phyloP scores from a whole-genome alignment of 2,329 filamentous ascomycete species.

The Thelonectria discophora region DNA sequence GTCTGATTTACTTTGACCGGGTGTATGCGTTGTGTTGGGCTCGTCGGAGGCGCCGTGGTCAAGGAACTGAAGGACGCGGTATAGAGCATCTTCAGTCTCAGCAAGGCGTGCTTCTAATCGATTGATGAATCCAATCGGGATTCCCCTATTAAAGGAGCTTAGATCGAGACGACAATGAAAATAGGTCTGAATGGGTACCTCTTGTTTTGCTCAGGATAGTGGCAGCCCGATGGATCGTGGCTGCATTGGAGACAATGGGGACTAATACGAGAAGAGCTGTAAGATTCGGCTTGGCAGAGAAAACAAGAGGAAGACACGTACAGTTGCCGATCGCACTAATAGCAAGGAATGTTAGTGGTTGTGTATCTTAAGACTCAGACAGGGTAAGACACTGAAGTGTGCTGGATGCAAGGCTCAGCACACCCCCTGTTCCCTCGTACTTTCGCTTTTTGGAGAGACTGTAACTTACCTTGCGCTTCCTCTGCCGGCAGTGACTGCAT shows the following conservation, averaged over 20 bases:
- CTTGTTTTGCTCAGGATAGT: slow-evolving; percentile 49
- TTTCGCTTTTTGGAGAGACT: too few relatives aligned
- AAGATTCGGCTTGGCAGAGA: not conserved
- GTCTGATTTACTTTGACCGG: slow-evolving; percentile 39
- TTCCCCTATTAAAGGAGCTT: slow-evolving; percentile 37
- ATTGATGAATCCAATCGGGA: slow-evolving; percentile 51
- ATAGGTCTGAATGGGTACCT: slow-evolving; percentile 28
- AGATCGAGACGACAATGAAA: not conserved
- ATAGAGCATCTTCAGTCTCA: slow-evolving; percentile 45
- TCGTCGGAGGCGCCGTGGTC: slow-evolving; percentile 10
- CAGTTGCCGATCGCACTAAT: slow-evolving; percentile 37
- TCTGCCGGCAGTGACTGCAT: slow-evolving; percentile 46
- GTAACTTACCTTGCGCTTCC: slow-evolving; percentile 45
- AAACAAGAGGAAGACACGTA: slow-evolving; percentile 9
- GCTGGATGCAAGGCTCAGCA: too few relatives aligned
- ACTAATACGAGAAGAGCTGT: slow-evolving; percentile 4
- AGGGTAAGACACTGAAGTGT: too few relatives aligned
- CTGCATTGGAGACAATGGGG: slow-evolving; percentile 45
- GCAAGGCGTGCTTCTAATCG: slow-evolving; percentile 49
- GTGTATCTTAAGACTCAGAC: not conserved
- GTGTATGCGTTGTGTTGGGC: not conserved
- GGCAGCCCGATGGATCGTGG: slow-evolving; percentile 43
- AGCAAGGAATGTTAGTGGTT: not conserved
- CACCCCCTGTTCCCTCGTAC: too few relatives aligned
- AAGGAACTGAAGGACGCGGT: slow-evolving; percentile 33